A percentile compares a stretch with the other conserved stretches of the same genome.
Conservation (phyloP, 2,329 filamentous ascomycete genomes). For the Aspergillus awamori region DNA sequence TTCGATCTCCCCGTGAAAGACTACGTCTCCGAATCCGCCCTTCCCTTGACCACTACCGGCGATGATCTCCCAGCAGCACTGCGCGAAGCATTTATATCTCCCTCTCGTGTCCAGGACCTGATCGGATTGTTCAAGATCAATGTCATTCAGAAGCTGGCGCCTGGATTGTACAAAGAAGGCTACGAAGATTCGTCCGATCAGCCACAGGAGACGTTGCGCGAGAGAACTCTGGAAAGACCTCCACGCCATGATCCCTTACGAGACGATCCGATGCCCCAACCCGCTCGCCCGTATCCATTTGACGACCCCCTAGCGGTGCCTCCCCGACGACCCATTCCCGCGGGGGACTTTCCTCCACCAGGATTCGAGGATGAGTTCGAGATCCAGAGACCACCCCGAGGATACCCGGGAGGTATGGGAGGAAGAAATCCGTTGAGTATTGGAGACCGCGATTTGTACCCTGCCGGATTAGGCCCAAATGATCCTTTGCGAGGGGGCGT, state of each 20-base stretch:
- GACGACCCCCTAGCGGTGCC: constrained; percentile 65
- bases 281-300: constrained; percentile 69
- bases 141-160: constrained; percentile 82
- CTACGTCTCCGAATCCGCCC: constrained; percentile 66
- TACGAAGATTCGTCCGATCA: constrained; percentile 63
- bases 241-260: constrained; percentile 52
- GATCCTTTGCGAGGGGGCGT: constrained; percentile 75
- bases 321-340: constrained; percentile 66
- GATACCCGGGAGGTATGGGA: constrained; percentile 45
- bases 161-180: constrained; percentile 74
- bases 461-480: constrained; percentile 79
- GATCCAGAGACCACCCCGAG: constrained; percentile 68
- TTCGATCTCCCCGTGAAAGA: constrained; percentile 76
- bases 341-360: constrained; percentile 78
- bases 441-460: constrained; percentile 85
- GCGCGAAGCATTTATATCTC: constrained; percentile 71
- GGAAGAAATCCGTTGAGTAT: constrained; percentile 67
- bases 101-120: constrained; percentile 69
- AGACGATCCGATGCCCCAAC: constrained; percentile 58
- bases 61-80: constrained; percentile 36
- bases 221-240: constrained; percentile 46
- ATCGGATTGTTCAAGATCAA: constrained; percentile 72
- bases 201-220: constrained; percentile 27
- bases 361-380: constrained; percentile 94
- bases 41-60: constrained; percentile 53